These are phyloP conservation scores for Alternaria novae-zelandiae DNA, from an alignment of 2,329 filamentous ascomycete species.

Conservation along the genomic window DNA sequence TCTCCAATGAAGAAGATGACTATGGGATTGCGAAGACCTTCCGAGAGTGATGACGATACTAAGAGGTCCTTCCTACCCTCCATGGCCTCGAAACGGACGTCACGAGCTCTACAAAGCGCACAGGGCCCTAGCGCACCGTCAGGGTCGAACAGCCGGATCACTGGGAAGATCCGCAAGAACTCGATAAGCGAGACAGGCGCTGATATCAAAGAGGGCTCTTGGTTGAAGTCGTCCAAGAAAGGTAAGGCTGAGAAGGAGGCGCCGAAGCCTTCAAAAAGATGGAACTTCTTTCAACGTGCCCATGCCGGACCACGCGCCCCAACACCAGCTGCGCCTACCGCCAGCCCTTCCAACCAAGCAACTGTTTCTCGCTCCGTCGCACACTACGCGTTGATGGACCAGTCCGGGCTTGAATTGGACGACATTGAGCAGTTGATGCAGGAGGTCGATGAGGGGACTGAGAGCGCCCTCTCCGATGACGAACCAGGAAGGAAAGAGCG, in stretches of 20 bases:
- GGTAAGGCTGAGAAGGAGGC: slow-evolving; percentile 33
- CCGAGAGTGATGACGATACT: slow-evolving; percentile 46
- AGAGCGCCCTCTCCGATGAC: slow-evolving; percentile 28
- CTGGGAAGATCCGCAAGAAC: slow-evolving; percentile 31
- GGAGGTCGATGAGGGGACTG: slow-evolving; percentile 45
- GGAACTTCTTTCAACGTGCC: slow-evolving; percentile 66
- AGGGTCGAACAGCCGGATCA: slow-evolving; percentile 18
- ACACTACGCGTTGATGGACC: slow-evolving; percentile 65
- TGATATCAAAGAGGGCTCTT: slow-evolving; percentile 48
- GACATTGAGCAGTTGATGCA: slow-evolving; percentile 57
- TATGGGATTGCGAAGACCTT: slow-evolving; percentile 37
- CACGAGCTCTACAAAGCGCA: slow-evolving; percentile 31
- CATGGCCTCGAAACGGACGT: slow-evolving; percentile 36
- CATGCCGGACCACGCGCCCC: slow-evolving; percentile 50
- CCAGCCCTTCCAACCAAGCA: slow-evolving; percentile 45
- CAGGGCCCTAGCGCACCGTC: slow-evolving; percentile 25
- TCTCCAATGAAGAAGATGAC: slow-evolving; percentile 42
- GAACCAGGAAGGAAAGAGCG: slow-evolving; percentile 36
- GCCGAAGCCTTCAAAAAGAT: slow-evolving; percentile 54
- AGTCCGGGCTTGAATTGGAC: slow-evolving; percentile 52
- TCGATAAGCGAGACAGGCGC: slow-evolving; percentile 27
- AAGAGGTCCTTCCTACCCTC: slow-evolving; percentile 44
- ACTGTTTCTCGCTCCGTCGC: slow-evolving; percentile 55
- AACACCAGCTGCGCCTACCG: slow-evolving; percentile 42
- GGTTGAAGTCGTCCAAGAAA: slow-evolving; percentile 46